Conservation (phyloP, 169 alveolate species). For the Plasmodium gonderi region DNA sequence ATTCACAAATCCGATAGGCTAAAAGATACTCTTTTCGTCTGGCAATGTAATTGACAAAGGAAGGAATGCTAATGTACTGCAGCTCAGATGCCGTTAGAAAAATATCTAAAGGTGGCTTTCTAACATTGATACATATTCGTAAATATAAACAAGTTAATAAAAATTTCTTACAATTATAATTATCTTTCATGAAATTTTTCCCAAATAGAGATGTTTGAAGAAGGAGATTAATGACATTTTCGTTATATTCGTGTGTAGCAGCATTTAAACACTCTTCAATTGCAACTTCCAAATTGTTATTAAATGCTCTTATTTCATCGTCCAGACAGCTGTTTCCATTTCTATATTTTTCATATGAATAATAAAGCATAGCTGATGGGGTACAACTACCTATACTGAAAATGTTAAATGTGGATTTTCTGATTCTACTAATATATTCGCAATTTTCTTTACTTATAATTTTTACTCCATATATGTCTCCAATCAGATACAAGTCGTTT, state of each 20-base stretch:
- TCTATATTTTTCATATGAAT: constrained; percentile 82
- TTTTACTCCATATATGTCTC: constrained; percentile 83
- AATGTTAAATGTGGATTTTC: constrained; percentile 77
- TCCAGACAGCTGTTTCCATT: constrained; percentile 85
- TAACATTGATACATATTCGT: constrained; percentile 75
- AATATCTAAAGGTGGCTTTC: constrained; percentile 77
- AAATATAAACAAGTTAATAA: constrained; percentile 21
- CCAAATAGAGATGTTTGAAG: constrained; percentile 80
- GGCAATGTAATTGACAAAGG: constrained; percentile 58
- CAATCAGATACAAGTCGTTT: constrained; percentile 61
- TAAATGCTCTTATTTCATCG: constrained; percentile 84
- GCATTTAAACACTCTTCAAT: constrained; percentile 84
- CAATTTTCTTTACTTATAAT: constrained; percentile 75
- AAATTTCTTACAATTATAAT: constrained; percentile 34
- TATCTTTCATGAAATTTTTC: constrained; percentile 63
- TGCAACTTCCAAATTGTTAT: constrained; percentile 82
- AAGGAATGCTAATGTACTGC: constrained; percentile 58
- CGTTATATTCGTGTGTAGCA: constrained; percentile 80
- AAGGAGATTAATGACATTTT: constrained; percentile 73
- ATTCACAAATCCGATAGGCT: constrained; percentile 84
- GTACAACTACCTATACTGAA: constrained; percentile 84
- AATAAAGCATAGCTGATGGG: constrained; percentile 86
- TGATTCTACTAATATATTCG: constrained; percentile 80
- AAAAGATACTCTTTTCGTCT: constrained; percentile 80
- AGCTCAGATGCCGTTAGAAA: constrained; percentile 77